Evolutionary conservation across 495 filamentous ascomycete genomes (phyloP), one percentile per base, ranked within the genome.

Genomic region (Achaetomiella virescens): DNA sequence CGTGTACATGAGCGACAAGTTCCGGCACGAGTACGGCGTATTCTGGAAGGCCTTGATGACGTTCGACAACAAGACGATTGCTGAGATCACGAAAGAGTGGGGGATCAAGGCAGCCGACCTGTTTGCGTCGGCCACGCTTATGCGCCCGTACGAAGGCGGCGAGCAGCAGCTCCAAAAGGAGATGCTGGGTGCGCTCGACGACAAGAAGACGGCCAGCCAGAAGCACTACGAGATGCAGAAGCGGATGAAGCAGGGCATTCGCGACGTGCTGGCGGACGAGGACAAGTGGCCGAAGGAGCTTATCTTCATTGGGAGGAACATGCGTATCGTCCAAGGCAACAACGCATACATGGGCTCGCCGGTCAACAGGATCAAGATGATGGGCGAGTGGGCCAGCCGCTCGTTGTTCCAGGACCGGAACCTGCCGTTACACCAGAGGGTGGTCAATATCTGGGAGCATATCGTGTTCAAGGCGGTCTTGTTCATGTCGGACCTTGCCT

Each of bases 11-110:
- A 77, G 81, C 25, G 85, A 89, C 9, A 75, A 82, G 60, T 96
- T 97, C 72, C 80, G 91, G 17, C 87, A 87, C 66, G 82, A 98
- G 67, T 98, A 98, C 70, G 84, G 88, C 14, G 75, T 83, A 3
- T 95, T 98, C 76, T 98, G 92, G 92, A 95, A 91, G 68, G 82
- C 85, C 3, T 79, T 98, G 14, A 81, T 98, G 71, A 91, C 90
- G 0, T 93, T 98, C 57, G 93, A 98, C 75, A 97, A 97, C 71
- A 66, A 76, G 14, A 87, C 88, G 17, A 80, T 98, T 31, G 61
- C 65, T 36, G 68, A 79, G 25, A 84, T 98, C 50, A 87, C 88
- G 14, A 64, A 69, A 22, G 64, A 78, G 35, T 98, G 92, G 92
- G 92, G 92, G 15, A 84, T 98, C 65, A 88, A 84, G 25, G 91